A percentile compares a stretch with the other conserved stretches of the same genome.
Evolutionary conservation across 306 rosid genomes (phyloP).

Genomic region (Astragalus membranaceus): DNA sequence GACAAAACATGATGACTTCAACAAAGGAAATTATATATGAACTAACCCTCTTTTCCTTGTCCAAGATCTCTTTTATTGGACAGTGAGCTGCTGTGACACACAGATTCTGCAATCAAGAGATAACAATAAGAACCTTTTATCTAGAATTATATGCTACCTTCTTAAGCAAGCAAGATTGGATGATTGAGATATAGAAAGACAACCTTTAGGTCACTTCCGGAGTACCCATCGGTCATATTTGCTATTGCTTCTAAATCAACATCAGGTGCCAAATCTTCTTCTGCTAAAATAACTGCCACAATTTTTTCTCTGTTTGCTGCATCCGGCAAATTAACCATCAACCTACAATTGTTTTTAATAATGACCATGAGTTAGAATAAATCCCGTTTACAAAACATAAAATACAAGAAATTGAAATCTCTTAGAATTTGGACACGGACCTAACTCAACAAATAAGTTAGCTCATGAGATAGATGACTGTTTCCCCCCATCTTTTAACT

Average conservation of each 20-base stretch:
- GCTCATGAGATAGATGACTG: too few relatives aligned
- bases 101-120: slow-evolving; percentile 34
- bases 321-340: slow-evolving; percentile 95
- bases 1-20: background rate
- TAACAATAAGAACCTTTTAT: slow-evolving; percentile 7
- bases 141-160: background rate
- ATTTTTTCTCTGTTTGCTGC: slow-evolving; percentile 74
- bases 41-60: slow-evolving; percentile 54
- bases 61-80: slow-evolving; percentile 40
- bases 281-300: slow-evolving; percentile 64
- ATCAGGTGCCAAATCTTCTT: slow-evolving; percentile 68
- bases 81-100: slow-evolving; percentile 42
- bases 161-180: slow-evolving; percentile 12
- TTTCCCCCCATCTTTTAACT: too few relatives aligned
- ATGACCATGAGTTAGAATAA: background rate
- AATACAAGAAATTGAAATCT: background rate
- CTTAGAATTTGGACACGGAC: too few relatives aligned
- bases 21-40: background rate
- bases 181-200: background rate
- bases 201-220: slow-evolving; percentile 96
- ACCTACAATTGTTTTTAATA: slow-evolving; percentile 30
- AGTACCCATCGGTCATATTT: slow-evolving; percentile 83
- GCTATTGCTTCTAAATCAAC: slow-evolving; percentile 77
- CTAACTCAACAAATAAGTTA: too few relatives aligned
- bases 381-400: background rate